Conservation (phyloP, 257 asterid species). For the Nicotiana tomentosiformis region DNA sequence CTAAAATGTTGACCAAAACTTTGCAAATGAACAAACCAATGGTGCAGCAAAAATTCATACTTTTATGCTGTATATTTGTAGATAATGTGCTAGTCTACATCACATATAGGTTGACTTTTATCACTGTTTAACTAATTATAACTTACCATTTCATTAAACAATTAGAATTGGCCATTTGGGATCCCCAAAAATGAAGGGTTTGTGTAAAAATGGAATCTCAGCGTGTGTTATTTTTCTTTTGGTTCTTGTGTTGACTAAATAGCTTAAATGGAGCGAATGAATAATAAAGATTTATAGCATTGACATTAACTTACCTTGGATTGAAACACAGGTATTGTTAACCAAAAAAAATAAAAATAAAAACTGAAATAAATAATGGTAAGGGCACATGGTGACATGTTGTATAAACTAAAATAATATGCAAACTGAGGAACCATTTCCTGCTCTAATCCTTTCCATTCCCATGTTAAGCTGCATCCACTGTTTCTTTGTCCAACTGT, state of each 20-base stretch:
- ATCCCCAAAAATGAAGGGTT: background rate
- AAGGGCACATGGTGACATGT: background rate
- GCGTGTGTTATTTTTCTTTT: background rate
- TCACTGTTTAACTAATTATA: background rate
- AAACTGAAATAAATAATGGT: background rate
- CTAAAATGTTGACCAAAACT: background rate
- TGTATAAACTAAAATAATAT: background rate
- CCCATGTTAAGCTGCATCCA: conserved; percentile 6
- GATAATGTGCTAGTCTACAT: background rate
- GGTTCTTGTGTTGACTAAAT: background rate
- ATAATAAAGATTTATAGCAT: background rate
- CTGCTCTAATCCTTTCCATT: background rate
- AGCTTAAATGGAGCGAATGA: background rate
- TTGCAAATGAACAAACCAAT: background rate
- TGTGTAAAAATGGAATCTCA: background rate
- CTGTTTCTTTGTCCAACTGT: background rate
- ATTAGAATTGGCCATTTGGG: background rate
- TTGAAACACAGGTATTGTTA: background rate
- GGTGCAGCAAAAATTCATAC: background rate
- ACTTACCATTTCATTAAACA: background rate
- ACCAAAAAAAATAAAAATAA: background rate
- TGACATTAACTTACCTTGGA: background rate
- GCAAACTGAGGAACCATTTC: background rate
- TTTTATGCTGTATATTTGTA: background rate
- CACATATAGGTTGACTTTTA: background rate